A percentile compares a stretch with the other conserved stretches of the same genome.
Evolutionary conservation across 495 filamentous ascomycete species (phyloP).

Genomic region (Cryomyces antarcticus): DNA sequence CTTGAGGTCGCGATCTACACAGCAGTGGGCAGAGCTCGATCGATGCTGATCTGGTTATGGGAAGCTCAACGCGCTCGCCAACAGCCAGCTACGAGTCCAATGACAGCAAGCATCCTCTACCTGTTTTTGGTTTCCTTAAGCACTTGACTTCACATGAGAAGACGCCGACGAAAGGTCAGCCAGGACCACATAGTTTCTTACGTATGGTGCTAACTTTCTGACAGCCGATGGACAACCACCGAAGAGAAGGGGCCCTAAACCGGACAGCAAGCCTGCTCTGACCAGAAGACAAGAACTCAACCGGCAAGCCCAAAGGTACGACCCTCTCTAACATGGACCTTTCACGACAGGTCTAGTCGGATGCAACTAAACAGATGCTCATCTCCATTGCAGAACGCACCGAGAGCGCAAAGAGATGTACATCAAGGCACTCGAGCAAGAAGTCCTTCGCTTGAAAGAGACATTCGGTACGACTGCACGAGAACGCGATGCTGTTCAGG

Average conservation of each 20-base stretch:
- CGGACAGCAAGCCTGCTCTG: constrained; percentile 84
- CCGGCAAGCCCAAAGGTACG: constrained; percentile 81
- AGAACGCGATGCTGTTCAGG: constrained; percentile 42
- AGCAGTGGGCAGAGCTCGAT: too few relatives aligned
- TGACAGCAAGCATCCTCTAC: constrained; percentile 28
- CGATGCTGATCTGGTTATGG: too few relatives aligned
- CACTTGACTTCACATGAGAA: constrained; percentile 31
- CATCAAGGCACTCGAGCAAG: constrained; percentile 79
- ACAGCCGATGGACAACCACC: constrained; percentile 57
- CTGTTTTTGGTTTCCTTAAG: constrained; percentile 38
- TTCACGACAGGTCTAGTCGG: constrained; percentile 1
- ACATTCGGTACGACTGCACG: constrained; percentile 37
- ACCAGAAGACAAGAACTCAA: constrained; percentile 92
- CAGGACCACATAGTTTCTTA: constrained; percentile 1
- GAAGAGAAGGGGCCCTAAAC: constrained; percentile 85
- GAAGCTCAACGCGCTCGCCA: background rate
- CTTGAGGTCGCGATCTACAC: too few relatives aligned
- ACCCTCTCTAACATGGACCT: background rate
- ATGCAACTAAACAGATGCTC: constrained; percentile 7
- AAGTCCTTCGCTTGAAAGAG: constrained; percentile 55
- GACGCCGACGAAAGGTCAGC: constrained; percentile 35
- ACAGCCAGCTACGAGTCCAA: constrained; percentile 15
- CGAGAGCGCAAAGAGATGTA: constrained; percentile 93
- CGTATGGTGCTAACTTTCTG: background rate
- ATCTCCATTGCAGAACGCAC: constrained; percentile 43